These are phyloP conservation scores for Phialophora macrospora DNA, from an alignment of 2,329 filamentous ascomycete species.

Conservation along the genomic window DNA sequence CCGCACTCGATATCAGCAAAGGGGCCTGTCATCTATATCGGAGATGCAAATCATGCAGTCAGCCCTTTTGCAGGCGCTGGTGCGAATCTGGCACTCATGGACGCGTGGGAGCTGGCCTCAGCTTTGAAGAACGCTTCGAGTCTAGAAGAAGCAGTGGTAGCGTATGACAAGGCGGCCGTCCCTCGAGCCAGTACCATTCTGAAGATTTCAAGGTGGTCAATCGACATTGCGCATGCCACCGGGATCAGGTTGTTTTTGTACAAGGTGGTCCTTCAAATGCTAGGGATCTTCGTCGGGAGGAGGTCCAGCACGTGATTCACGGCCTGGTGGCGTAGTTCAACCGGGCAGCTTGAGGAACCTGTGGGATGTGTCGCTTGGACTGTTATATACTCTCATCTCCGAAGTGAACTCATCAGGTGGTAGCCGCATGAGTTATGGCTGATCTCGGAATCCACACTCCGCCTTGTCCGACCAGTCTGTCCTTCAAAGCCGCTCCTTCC, in stretches of 20 bases:
- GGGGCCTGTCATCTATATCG: constrained; percentile 52
- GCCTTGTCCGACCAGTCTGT: constrained; percentile 36
- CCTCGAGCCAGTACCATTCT: constrained; percentile 39
- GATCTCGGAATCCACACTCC: constrained; percentile 37
- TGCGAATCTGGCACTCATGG: constrained; percentile 55
- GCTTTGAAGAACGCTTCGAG: constrained; percentile 43
- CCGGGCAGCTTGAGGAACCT: not conserved
- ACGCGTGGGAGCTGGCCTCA: constrained; percentile 55
- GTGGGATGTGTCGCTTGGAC: not conserved
- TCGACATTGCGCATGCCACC: constrained; percentile 28
- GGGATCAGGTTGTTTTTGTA: constrained; percentile 21
- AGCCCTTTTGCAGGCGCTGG: constrained; percentile 58
- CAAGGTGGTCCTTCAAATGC: constrained; percentile 12
- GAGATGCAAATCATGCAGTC: constrained; percentile 58
- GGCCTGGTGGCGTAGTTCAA: not conserved
- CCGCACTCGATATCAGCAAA: constrained; percentile 42
- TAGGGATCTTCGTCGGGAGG: constrained; percentile 8
- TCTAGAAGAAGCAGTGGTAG: constrained; percentile 41
- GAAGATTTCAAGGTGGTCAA: constrained; percentile 17
- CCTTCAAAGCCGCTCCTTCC: constrained; percentile 33
- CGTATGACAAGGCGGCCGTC: constrained; percentile 47
- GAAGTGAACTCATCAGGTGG: not conserved
- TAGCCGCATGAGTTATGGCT: constrained; percentile 11
- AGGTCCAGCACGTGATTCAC: not conserved
- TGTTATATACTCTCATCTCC: not conserved